phyloP scores from a whole-genome alignment of 768 basidiomycete genomes.

The Tylopilus subfusipes region DNA sequence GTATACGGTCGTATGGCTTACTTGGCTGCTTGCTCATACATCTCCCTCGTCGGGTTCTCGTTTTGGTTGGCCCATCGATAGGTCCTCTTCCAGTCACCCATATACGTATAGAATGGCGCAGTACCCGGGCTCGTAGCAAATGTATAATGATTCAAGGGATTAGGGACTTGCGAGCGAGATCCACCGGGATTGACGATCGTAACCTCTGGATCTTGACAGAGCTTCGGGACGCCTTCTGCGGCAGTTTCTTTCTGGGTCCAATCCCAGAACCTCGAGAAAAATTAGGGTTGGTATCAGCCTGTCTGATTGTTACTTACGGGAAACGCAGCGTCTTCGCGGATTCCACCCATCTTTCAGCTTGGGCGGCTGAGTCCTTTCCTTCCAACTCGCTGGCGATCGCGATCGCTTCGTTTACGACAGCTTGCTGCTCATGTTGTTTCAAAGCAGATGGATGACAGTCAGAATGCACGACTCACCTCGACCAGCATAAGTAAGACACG shows the following conservation, averaged over 20 bases:
- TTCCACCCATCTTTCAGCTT: slow-evolving; percentile 9
- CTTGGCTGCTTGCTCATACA: slow-evolving; percentile 12
- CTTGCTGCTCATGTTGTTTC: slow-evolving; percentile 8
- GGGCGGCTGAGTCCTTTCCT: background rate
- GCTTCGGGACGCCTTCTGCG: background rate
- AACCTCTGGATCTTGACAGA: background rate
- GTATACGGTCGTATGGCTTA: background rate
- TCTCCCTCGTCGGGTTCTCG: slow-evolving; percentile 3
- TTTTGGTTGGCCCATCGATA: slow-evolving; percentile 11
- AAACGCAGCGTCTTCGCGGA: slow-evolving; percentile 13
- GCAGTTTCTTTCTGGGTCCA: slow-evolving; percentile 10
- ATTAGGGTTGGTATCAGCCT: background rate
- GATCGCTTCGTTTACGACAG: slow-evolving; percentile 14
- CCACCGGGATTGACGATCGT: background rate
- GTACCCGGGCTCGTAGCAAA: slow-evolving; percentile 1
- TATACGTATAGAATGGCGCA: background rate
- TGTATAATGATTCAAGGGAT: slow-evolving; percentile 17
- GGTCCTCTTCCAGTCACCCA: slow-evolving; percentile 10
- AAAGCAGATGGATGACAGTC: too few relatives aligned
- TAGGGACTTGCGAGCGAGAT: background rate
- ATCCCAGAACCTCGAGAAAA: slow-evolving; percentile 15
- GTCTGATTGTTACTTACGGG: slow-evolving; percentile 10
- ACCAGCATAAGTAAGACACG: slow-evolving; percentile 12
- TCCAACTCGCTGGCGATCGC: slow-evolving; percentile 7
- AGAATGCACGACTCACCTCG: slow-evolving; percentile 4